Base-by-base conservation (phyloP, 805 yeast genomes). In the Saccharomycopsis synnaedendra region DNA sequence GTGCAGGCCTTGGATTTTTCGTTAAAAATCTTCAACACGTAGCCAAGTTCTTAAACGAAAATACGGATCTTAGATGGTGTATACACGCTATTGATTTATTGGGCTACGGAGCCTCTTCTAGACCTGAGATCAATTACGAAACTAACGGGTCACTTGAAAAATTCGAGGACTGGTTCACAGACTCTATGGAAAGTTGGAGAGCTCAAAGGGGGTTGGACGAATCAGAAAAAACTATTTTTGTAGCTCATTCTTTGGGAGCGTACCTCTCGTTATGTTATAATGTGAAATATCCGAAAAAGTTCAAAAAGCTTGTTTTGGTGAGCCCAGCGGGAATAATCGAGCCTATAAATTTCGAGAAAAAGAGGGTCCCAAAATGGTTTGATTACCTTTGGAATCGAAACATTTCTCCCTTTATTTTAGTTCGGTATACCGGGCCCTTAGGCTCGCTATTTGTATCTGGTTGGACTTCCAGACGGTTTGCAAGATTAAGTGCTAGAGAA, bases 241-340 rank as follows among this genome's bases (percentile, higher is more conserved):
- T 80, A 62, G 94, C 96, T 1, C 98, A 90, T 64, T 88, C 96
- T 0, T 71, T 93, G 75, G 98, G 98, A 4, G 96, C 95, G 0
- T 90, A 89, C 59, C 57, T 90, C 28, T 75, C 83, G 60, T 74
- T 82, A 0, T 64, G 81, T 4, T 84, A 86, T 56, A 82, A 85
- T 3, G 68, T 79, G 46, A 69, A 71, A 46, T 65, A 71, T 53
- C 86, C 90, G 0, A 64, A 68, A 1, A 74, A 78, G 41, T 81
- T 89, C 52, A 67, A 71, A 43, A 82, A 82, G 56, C 59, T 90
- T 35, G 59, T 88, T n/a, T 71, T 89, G 68, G 81, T 86, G 5
- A 84, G 95, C 0, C 97, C 97, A 0, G 97, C 95, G 0, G 96
- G 95, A 3, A 77, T 93, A 4, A 73, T 75, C 37, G 70, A 71